These are phyloP conservation scores for Eucalyptus tenuipes DNA, from an alignment of 345 rosid species.

Conservation along the genomic window DNA sequence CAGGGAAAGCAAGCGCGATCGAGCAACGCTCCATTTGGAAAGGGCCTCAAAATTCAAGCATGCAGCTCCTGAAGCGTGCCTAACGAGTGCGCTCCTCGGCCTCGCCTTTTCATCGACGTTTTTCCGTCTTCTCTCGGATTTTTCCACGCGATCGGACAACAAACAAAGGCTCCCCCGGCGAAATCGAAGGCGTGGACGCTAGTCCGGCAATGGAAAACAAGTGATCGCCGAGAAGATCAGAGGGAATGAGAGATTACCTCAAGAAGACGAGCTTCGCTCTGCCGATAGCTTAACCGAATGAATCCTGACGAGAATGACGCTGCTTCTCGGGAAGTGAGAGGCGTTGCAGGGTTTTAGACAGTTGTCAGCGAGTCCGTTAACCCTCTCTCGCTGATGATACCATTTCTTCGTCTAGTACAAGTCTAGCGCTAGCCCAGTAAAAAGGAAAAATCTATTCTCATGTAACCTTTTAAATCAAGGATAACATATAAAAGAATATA, in stretches of 20 bases:
- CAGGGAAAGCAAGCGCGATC: background rate
- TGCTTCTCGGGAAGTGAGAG: background rate
- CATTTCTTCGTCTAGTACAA: background rate
- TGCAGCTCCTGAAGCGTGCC: background rate
- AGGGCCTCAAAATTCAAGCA: background rate
- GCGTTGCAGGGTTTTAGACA: background rate
- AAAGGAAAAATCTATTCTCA: background rate
- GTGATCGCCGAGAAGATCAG: background rate
- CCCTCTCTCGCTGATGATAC: background rate
- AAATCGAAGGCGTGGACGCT: background rate
- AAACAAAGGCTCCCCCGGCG: background rate
- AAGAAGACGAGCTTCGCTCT: background rate
- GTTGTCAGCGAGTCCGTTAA: background rate
- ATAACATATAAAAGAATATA: background rate
- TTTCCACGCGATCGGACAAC: background rate
- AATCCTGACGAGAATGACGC: background rate
- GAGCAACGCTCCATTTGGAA: background rate
- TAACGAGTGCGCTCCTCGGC: background rate
- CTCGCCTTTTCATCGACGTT: background rate
- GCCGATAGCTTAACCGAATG: background rate
- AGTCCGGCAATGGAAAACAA: background rate
- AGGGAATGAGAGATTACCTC: background rate
- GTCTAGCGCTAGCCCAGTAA: background rate
- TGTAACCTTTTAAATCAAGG: background rate
- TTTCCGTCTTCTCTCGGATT: background rate